These are phyloP conservation scores for Debaryomyces psychrophilus DNA, from an alignment of 1,139 yeast species.

Conservation along the genomic window DNA sequence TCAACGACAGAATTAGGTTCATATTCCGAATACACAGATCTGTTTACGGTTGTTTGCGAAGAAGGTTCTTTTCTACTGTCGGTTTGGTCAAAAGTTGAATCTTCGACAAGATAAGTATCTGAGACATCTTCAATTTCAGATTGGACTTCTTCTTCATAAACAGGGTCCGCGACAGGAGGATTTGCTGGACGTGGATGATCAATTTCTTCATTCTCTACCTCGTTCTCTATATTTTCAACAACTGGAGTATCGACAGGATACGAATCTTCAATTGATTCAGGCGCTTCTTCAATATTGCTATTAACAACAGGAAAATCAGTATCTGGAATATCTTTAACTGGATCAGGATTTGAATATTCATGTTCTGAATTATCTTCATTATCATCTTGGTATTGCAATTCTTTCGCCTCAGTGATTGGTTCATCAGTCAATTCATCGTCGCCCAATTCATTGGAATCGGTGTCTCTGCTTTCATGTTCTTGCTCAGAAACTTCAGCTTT, in stretches of 20 bases:
- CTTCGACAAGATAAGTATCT: not conserved
- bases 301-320: conserved; percentile 7
- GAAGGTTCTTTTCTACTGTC: not conserved
- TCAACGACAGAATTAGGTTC: not conserved
- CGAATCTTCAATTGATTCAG: conserved; percentile 8
- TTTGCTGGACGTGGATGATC: conserved; percentile 4
- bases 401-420: conserved; percentile 6
- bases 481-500: not conserved
- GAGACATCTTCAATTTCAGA: not conserved
- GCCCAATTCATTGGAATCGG: not conserved
- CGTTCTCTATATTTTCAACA: conserved; percentile 8
- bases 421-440: conserved; percentile 13
- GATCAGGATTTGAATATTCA: conserved; percentile 7
- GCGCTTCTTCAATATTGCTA: conserved; percentile 12
- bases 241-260: not conserved
- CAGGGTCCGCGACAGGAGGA: conserved; percentile 3
- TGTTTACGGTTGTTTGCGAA: not conserved
- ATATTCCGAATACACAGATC: too few species aligned
- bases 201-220: conserved; percentile 1
- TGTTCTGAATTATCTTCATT: not conserved
- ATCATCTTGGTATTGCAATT: conserved; percentile 5
- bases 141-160: not conserved
- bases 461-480: not conserved
- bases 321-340: conserved; percentile 3
- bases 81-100: not conserved